Base-by-base conservation (phyloP, 768 basidiomycete genomes). In the Chalciporus piperatus region DNA sequence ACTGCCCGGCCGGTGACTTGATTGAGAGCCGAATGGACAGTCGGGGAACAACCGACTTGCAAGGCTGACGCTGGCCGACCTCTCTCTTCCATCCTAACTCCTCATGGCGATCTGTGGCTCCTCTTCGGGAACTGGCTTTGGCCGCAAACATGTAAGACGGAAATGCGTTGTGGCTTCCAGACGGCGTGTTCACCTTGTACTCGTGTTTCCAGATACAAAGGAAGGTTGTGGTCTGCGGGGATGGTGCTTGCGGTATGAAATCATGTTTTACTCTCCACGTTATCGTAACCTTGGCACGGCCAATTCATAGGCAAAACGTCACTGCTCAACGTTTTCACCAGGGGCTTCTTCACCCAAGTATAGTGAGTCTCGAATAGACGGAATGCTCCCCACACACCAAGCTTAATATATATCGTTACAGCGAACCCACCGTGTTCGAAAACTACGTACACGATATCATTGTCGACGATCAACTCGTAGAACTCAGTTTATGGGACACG, bases 401-500 rank as follows among this genome's bases (percentile, higher is more conserved):
- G 40, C 50, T 12, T 5, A 3, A 19, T 38, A 19, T 38, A 22
- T 23, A 16, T 16, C 32, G 17, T 6, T 44, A 35, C 63, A 92
- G 91, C 60, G 89, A 94, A 73, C 92, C 89, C 6, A 94, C 92
- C 22, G 95, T 98, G 4, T 98, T 98, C 59, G 96, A 98, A 70
- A 98, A 98, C 73, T 94, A 96, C 62, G 93, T 96, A 11, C 90
- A 95, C 66, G 90, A 94, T 58, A 75, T 95, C 48, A 78, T 78
- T 58, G 83, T 96, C 23, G 94, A 98, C 58, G 92, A 92, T 30
- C 87, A 92, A 60, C 68, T 81, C 27, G 87, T 98, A 13, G 95
- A 98, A 64, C 76, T 99, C 40, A 92, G 92, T 66, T 66, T 98
- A 56, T 98, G 96, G 96, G 96, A 98, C 67, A 98, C 96, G 41